phyloP scores from a whole-genome alignment of 305 asterid species.

The Ajuga reptans region DNA sequence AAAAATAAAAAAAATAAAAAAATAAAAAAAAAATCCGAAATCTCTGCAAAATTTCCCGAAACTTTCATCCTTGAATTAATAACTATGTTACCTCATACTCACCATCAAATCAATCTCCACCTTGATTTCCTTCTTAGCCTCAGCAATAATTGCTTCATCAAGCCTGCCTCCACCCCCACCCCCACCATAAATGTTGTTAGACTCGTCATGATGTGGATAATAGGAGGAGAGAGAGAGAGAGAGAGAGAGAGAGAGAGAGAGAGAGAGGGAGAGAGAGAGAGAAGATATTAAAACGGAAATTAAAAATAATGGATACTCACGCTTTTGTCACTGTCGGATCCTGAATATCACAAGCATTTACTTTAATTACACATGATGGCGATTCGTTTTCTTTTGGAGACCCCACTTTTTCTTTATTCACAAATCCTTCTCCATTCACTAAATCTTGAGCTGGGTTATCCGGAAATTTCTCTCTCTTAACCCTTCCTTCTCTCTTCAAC shows the following conservation, averaged over 20 bases:
- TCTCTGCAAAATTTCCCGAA: no score
- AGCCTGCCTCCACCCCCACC: slow-evolving; percentile 34
- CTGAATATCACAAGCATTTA: slow-evolving; percentile 41
- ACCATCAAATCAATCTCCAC: slow-evolving; percentile 54
- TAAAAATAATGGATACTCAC: slow-evolving; percentile 45
- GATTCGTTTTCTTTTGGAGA: slow-evolving; percentile 40
- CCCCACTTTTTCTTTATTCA: slow-evolving; percentile 36
- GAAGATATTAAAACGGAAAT: slow-evolving; percentile 8
- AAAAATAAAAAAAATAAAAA: slow-evolving; percentile 14
- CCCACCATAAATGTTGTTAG: slow-evolving; percentile 26
- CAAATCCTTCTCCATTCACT: slow-evolving; percentile 33
- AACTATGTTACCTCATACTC: slow-evolving; percentile 6
- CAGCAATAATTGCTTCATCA: slow-evolving; percentile 28
- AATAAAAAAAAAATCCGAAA: no score
- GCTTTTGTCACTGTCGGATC: slow-evolving; percentile 45
- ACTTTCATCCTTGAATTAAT: no score
- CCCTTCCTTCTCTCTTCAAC: slow-evolving; percentile 19
- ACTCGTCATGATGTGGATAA: background rate
- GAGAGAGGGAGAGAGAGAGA: background rate
- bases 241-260: background rate
- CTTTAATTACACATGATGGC: slow-evolving; percentile 37
- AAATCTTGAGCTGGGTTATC: slow-evolving; percentile 34
- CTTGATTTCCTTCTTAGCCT: slow-evolving; percentile 30
- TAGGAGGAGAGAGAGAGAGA: background rate
- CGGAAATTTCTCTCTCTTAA: slow-evolving; percentile 35